Conservation (phyloP, 148 eudicot species). For the Persicaria tinctoria region DNA sequence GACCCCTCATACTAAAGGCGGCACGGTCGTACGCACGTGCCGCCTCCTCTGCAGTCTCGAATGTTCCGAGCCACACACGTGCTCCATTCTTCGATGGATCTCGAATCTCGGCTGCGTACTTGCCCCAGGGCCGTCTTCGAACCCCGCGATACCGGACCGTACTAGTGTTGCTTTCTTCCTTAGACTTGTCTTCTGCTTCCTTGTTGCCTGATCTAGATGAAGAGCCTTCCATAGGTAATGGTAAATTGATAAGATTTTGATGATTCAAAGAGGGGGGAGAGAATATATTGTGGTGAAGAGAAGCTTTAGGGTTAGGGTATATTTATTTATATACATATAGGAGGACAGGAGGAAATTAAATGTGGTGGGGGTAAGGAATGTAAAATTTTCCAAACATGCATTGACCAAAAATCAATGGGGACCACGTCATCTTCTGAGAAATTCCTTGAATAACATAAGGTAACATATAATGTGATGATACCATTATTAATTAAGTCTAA, state of each 20-base stretch:
- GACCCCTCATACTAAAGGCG: conserved; percentile 47
- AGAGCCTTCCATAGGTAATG: conserved; percentile 3
- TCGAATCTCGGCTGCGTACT: conserved; percentile 39
- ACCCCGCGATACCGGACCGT: conserved; percentile 1
- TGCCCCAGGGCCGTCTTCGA: conserved; percentile 9
- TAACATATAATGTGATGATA: neutral
- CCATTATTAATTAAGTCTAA: no score
- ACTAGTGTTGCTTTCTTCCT: no score
- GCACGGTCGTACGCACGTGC: conserved; percentile 56
- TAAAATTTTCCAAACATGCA: conserved; percentile 7
- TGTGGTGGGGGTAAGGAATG: conserved; percentile 6
- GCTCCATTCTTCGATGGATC: conserved; percentile 43
- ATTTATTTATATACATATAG: conserved; percentile 4
- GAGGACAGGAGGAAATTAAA: neutral
- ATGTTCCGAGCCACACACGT: conserved; percentile 56
- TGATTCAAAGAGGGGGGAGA: neutral
- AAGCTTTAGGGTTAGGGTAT: conserved; percentile 3
- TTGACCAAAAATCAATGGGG: neutral
- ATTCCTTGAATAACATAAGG: neutral
- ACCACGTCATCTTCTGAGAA: neutral
- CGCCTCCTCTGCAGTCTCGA: conserved; percentile 20
- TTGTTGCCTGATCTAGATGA: conserved; percentile 4
- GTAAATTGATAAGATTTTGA: neutral
- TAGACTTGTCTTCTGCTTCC: neutral
- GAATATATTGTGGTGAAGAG: conserved; percentile 4